Conservation (phyloP, 495 filamentous ascomycete species). For the Aspergillus sclerotiicarbonarius region DNA sequence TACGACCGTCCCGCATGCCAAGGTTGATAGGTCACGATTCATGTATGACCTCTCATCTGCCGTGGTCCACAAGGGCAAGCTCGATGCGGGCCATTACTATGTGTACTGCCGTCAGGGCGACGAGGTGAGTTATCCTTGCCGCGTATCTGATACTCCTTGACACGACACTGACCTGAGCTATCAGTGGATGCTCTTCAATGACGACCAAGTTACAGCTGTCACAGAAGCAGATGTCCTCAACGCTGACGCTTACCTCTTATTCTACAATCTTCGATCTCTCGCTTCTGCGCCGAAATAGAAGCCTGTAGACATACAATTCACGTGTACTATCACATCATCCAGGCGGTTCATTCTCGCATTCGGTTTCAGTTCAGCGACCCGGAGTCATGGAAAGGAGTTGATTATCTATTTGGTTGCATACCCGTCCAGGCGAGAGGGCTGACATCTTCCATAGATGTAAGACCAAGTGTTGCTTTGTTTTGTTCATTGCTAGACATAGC, state of each 20-base stretch:
- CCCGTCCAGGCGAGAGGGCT: background rate
- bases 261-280: slow-evolving; percentile 73
- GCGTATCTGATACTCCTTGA: background rate
- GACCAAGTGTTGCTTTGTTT: background rate
- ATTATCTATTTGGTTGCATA: background rate
- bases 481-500: background rate
- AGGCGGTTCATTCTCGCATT: slow-evolving; percentile 1
- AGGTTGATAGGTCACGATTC: slow-evolving; percentile 49
- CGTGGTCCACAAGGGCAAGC: slow-evolving; percentile 78
- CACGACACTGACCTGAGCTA: slow-evolving; percentile 16
- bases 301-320: background rate
- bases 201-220: slow-evolving; percentile 81
- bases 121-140: slow-evolving; percentile 51
- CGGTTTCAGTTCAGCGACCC: slow-evolving; percentile 7
- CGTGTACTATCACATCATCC: background rate
- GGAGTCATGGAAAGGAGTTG: slow-evolving; percentile 9
- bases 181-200: slow-evolving; percentile 90
- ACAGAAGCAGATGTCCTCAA: slow-evolving; percentile 74
- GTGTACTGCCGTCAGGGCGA: slow-evolving; percentile 78
- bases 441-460: background rate
- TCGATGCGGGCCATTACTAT: slow-evolving; percentile 87
- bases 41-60: slow-evolving; percentile 82
- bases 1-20: slow-evolving; percentile 58
- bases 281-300: slow-evolving; percentile 15
- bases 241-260: slow-evolving; percentile 81